A percentile compares a stretch with the other conserved stretches of the same genome.
phyloP scores from a whole-genome alignment of 495 filamentous ascomycete genomes.

The Penicillium odoratum region DNA sequence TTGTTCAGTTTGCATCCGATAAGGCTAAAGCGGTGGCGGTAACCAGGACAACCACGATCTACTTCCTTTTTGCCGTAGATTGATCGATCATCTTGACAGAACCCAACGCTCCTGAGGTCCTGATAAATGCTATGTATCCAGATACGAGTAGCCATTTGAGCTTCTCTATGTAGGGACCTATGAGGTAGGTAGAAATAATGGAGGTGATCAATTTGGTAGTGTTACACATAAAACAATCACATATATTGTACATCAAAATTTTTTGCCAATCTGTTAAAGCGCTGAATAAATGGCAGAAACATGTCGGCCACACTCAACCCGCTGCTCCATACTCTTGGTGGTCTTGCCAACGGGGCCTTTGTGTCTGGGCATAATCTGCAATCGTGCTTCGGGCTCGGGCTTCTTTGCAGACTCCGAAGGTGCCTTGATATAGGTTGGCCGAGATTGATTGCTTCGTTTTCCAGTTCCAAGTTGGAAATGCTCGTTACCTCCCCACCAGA shows the following conservation, averaged over 20 bases:
- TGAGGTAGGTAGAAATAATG: too few species aligned
- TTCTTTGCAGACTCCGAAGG: constrained; percentile 54
- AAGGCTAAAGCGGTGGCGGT: constrained; percentile 1
- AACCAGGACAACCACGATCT: background rate
- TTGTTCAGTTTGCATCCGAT: constrained; percentile 33
- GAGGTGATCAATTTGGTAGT: too few species aligned
- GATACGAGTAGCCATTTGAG: too few species aligned
- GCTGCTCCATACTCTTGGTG: constrained; percentile 77
- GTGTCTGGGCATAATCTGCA: constrained; percentile 81
- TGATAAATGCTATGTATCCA: too few species aligned
- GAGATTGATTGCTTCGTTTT: constrained; percentile 73
- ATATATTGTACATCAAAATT: constrained; percentile 30
- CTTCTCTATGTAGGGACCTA: too few species aligned
- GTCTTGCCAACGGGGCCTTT: constrained; percentile 65
- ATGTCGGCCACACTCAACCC: constrained; percentile 80
- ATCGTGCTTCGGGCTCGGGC: constrained; percentile 65
- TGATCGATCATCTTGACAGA: too few species aligned
- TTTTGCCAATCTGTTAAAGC: constrained; percentile 14
- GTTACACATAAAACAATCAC: background rate
- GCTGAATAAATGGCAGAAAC: constrained; percentile 77
- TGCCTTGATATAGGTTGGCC: constrained; percentile 76
- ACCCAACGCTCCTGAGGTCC: too few species aligned
- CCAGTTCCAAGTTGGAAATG: constrained; percentile 90
- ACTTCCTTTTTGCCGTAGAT: background rate
- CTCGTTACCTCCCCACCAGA: constrained; percentile 96